Base-by-base conservation (phyloP, 208 protist genomes). In the Leishmania guyanensis region DNA sequence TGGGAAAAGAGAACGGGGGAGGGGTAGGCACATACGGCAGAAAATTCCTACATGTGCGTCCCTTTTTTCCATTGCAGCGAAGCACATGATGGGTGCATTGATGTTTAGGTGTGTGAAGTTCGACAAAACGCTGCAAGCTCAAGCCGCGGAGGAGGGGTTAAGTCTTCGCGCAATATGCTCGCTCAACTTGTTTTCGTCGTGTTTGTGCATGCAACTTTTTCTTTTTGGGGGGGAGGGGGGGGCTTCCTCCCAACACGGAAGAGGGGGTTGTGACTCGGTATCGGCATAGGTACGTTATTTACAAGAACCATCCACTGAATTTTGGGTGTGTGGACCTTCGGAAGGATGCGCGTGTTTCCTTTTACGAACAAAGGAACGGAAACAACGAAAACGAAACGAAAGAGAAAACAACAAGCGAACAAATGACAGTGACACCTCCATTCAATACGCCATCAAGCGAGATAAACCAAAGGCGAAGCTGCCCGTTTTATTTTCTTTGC, bases 281-380 rank as follows among this genome's bases (percentile, higher is more conserved):
- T 77, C 14, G 46, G 69, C 48, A 46, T 54, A 36, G 69, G 39
- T 54, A 10, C 69, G 46, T 82, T 82, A 82, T 72, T 82, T 82
- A 83, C 50, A 60, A 78, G 58, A 48, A 14, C 29, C 16, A 68
- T 78, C 75, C 54, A 39, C 43, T 66, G 62, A 78, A 78, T 46
- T 51, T 51, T 54, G 36, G 69, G 46, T 53, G 69, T 33, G 69
- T 36, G 69, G 39, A 5, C 69, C 36, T 5, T 51, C 36, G 26
- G 17, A n/a, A n/a, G 48, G 39, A 26, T 73, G 33, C 46, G 39
- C 48, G n/a, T 33, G 26, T 73, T 54, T 36, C 36, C 33, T 69
- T 69, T 51, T 46, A 76, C 54, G 29, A 48, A 46, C 43, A 77
- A 56, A 48, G 29, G 56, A 77, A 64, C 46, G 4, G 46, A 29